Conservation (phyloP, 148 eudicot species). For the Euryodendron excelsum region DNA sequence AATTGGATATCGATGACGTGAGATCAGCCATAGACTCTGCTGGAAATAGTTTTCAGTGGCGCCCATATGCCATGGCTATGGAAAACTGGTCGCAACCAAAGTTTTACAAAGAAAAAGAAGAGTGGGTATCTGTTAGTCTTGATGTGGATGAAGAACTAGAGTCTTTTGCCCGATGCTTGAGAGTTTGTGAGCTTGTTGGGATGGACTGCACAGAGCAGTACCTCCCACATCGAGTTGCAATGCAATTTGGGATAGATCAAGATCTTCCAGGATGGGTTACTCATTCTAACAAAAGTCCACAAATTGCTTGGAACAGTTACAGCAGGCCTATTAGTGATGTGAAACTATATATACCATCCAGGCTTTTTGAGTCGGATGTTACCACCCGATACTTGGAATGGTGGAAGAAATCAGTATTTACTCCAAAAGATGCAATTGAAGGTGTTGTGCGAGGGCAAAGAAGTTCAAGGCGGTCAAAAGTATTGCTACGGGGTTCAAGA, state of each 20-base stretch:
- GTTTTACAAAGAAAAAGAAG: slow-evolving; percentile 19
- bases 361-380: slow-evolving; percentile 13
- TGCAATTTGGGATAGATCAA: too few species aligned
- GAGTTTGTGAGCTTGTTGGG: slow-evolving; percentile 42
- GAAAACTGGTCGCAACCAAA: slow-evolving; percentile 16
- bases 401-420: slow-evolving; percentile 2
- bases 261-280: slow-evolving; percentile 34
- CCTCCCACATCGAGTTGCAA: slow-evolving; percentile 44
- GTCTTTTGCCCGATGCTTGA: slow-evolving; percentile 31
- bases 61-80: slow-evolving; percentile 31
- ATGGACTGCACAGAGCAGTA: slow-evolving; percentile 40
- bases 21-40: slow-evolving; percentile 11
- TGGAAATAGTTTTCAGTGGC: slow-evolving; percentile 25
- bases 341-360: slow-evolving; percentile 10
- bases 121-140: slow-evolving; percentile 15
- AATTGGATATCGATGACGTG: neutral
- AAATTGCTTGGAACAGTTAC: slow-evolving; percentile 22
- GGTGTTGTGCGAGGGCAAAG: neutral
- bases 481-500: too few species aligned
- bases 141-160: slow-evolving; percentile 17
- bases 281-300: neutral
- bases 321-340: slow-evolving; percentile 2
- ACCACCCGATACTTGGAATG: neutral
- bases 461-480: too few species aligned
- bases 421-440: neutral